Percentiles rank a stretch among this genome's conserved stretches.
These are phyloP conservation scores for Bjerkandera adusta DNA, from an alignment of 1,284 basidiomycete genomes.

Conservation along the genomic window DNA sequence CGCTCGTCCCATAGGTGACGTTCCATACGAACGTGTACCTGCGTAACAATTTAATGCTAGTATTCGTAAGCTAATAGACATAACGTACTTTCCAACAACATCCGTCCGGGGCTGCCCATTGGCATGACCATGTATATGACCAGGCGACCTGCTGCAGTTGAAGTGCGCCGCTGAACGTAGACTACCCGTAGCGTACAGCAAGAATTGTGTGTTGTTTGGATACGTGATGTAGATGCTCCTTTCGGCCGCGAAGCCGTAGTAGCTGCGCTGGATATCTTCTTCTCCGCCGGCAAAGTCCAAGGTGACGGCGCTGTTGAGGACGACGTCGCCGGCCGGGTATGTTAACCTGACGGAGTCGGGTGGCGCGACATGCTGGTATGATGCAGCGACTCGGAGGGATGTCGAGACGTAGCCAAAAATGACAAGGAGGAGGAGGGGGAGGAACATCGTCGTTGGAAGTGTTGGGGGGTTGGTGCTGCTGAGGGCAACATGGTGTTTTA, in stretches of 20 bases:
- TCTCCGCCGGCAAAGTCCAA: background rate
- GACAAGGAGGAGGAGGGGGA: no score
- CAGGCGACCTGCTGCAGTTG: no score
- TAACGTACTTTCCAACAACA: background rate
- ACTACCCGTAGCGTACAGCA: background rate
- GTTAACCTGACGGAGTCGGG: background rate
- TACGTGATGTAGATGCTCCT: background rate
- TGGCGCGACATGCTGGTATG: no score
- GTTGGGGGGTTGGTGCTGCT: no score
- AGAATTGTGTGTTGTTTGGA: background rate
- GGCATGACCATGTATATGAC: no score
- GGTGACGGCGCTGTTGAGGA: background rate
- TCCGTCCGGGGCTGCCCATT: background rate
- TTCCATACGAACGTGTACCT: background rate
- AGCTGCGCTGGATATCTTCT: background rate
- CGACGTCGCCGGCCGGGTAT: background rate
- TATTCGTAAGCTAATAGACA: no score
- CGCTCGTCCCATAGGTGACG: constrained; percentile 1
- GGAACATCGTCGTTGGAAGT: no score
- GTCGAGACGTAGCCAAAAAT: no score
- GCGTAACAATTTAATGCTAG: background rate
- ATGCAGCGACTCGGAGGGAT: no score
- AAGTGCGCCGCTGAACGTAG: no score
- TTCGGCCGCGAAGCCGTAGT: background rate
- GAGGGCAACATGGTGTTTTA: no score